Percentiles rank a stretch among this genome's conserved stretches.
phyloP scores from a whole-genome alignment of 2,329 filamentous ascomycete genomes.

The Cladophialophora immunda region DNA sequence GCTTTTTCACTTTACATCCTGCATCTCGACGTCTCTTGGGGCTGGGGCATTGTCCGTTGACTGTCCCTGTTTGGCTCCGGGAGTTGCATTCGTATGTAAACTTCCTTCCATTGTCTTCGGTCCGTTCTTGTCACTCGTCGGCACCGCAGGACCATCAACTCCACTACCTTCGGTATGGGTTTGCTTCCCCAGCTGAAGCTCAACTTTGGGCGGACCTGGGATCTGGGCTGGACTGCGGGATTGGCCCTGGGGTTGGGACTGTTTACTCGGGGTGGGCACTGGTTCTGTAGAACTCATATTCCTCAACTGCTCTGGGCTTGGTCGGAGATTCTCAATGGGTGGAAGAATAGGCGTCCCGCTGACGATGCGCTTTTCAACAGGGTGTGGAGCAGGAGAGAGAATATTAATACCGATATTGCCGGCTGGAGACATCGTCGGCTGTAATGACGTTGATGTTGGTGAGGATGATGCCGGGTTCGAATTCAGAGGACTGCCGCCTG shows the following conservation, averaged over 20 bases:
- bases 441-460: not conserved
- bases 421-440: not conserved
- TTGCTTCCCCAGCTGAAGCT: not conserved
- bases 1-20: constrained; percentile 7
- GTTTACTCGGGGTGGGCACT: constrained; percentile 42
- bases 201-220: not conserved
- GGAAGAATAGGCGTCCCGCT: constrained; percentile 41
- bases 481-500: constrained; percentile 44
- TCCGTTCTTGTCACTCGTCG: not conserved
- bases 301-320: constrained; percentile 39
- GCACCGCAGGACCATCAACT: not conserved
- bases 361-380: constrained; percentile 32
- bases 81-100: not conserved
- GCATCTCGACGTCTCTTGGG: constrained; percentile 11
- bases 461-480: constrained; percentile 27
- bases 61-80: not conserved
- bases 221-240: not conserved
- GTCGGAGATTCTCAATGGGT: constrained; percentile 40
- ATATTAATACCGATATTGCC: not conserved
- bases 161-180: not conserved
- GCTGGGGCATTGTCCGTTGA: not conserved
- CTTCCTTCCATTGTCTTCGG: not conserved
- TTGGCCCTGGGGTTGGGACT: constrained; percentile 25
- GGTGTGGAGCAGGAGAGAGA: not conserved
- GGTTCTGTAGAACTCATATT: constrained; percentile 37